Conservation (phyloP, 495 filamentous ascomycete species). For the Aspergillus funiculosus region DNA sequence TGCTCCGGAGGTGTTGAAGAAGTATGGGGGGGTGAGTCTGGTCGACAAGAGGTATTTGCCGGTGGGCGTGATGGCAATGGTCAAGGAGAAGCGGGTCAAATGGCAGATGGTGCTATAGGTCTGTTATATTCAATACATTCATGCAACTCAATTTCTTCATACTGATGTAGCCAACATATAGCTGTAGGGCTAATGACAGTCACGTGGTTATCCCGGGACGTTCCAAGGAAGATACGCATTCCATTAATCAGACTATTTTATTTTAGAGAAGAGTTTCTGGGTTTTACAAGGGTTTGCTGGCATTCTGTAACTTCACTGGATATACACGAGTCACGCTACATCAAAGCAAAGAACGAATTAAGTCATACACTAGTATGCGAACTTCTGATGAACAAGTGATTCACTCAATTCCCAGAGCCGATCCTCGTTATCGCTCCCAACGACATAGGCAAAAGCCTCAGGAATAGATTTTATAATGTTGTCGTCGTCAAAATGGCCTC, state of each 20-base stretch:
- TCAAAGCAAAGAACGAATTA: too few species aligned
- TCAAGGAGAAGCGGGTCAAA: constrained; percentile 48
- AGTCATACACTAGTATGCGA: background rate
- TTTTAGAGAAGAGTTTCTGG: too few species aligned
- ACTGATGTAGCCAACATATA: too few species aligned
- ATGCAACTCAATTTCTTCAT: too few species aligned
- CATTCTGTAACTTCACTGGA: too few species aligned
- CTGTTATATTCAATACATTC: background rate
- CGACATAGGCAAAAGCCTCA: background rate
- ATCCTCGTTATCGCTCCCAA: constrained; percentile 1
- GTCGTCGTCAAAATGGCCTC: background rate
- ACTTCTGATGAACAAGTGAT: background rate
- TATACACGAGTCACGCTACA: too few species aligned
- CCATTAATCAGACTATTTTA: too few species aligned
- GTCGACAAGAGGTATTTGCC: constrained; percentile 52
- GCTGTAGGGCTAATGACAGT: too few species aligned
- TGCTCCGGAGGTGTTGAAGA: constrained; percentile 41
- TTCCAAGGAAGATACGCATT: too few species aligned
- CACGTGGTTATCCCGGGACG: too few species aligned
- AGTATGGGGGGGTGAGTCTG: constrained; percentile 47
- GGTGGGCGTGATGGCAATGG: constrained; percentile 46
- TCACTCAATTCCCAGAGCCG: constrained; percentile 1
- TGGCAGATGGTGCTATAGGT: constrained; percentile 44
- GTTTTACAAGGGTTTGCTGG: too few species aligned
- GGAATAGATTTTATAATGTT: background rate